Conservation (phyloP, 2,329 filamentous ascomycete genomes). For the Fusarium aywerte region DNA sequence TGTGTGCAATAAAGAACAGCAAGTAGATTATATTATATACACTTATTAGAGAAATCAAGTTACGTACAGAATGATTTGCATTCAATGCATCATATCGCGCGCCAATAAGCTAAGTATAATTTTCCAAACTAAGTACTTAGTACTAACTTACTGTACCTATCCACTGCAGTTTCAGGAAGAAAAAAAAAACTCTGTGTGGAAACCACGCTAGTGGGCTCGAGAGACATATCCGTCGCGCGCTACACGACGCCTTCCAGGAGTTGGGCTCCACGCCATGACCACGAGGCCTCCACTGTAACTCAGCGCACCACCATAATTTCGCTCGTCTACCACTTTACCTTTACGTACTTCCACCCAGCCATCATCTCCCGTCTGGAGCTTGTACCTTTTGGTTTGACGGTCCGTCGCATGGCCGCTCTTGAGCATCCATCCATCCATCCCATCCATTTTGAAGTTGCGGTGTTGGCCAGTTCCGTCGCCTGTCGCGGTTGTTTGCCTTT, state of each 20-base stretch:
- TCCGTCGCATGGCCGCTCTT: slow-evolving; percentile 32
- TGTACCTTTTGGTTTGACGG: slow-evolving; percentile 28
- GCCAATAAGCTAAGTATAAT: not conserved
- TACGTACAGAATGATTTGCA: slow-evolving; percentile 16
- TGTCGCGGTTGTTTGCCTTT: slow-evolving; percentile 44
- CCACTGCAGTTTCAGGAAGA: slow-evolving; percentile 42
- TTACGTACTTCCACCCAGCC: slow-evolving; percentile 21
- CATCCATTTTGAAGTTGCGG: slow-evolving; percentile 36
- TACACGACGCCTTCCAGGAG: slow-evolving; percentile 39
- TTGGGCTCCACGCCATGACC: slow-evolving; percentile 40
- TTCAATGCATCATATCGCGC: not conserved
- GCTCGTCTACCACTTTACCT: slow-evolving; percentile 3
- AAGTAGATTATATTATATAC: not conserved
- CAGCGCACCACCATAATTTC: slow-evolving; percentile 35
- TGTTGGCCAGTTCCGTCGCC: slow-evolving; percentile 43
- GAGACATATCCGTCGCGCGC: slow-evolving; percentile 36
- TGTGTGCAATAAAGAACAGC: not conserved
- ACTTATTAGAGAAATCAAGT: not conserved
- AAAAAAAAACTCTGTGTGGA: slow-evolving; percentile 26
- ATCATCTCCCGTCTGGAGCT: slow-evolving; percentile 25
- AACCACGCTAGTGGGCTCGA: slow-evolving; percentile 30
- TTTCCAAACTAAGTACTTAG: slow-evolving; percentile 2
- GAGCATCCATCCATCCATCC: slow-evolving; percentile 21
- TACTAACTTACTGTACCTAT: slow-evolving; percentile 9
- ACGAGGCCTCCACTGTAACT: slow-evolving; percentile 38